These are phyloP conservation scores for Lachancea kluyveri DNA, from an alignment of 805 yeast species.

Conservation along the genomic window DNA sequence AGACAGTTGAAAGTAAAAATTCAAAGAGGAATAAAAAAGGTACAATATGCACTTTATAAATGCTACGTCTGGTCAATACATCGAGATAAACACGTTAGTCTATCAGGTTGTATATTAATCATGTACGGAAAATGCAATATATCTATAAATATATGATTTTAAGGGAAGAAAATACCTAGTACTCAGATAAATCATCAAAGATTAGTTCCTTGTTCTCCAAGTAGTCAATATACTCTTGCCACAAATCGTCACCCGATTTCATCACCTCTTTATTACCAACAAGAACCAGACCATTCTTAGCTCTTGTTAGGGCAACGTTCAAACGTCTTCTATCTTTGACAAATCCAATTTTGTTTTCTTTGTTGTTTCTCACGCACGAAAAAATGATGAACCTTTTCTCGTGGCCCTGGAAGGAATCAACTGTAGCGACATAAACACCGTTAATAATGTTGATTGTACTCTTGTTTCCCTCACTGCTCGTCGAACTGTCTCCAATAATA, in stretches of 20 bases:
- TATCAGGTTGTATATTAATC: too few relatives aligned
- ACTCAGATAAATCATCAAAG: slow-evolving; percentile 18
- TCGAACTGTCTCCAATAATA: slow-evolving; percentile 34
- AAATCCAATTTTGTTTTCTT: slow-evolving; percentile 51
- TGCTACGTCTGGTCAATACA: neutral
- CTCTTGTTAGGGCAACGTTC: slow-evolving; percentile 70
- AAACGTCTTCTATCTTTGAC: slow-evolving; percentile 54
- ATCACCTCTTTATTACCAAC: slow-evolving; percentile 55
- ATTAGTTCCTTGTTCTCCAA: slow-evolving; percentile 33
- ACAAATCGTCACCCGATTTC: slow-evolving; percentile 37
- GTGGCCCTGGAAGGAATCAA: slow-evolving; percentile 92
- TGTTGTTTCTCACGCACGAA: slow-evolving; percentile 70
- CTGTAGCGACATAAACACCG: slow-evolving; percentile 46
- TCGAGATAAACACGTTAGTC: neutral
- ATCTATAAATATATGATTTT: neutral
- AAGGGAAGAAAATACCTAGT: slow-evolving; percentile 5
- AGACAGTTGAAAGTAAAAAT: too few relatives aligned
- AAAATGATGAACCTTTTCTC: slow-evolving; percentile 77
- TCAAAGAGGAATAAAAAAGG: too few relatives aligned
- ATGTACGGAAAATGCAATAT: too few relatives aligned
- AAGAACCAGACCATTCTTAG: slow-evolving; percentile 53
- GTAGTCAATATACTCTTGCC: slow-evolving; percentile 45
- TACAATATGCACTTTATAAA: neutral
- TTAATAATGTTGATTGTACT: slow-evolving; percentile 33
- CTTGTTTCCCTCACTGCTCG: slow-evolving; percentile 11